These are phyloP conservation scores for Chamaenerion angustifolium DNA, from an alignment of 345 rosid genomes.

Conservation along the genomic window DNA sequence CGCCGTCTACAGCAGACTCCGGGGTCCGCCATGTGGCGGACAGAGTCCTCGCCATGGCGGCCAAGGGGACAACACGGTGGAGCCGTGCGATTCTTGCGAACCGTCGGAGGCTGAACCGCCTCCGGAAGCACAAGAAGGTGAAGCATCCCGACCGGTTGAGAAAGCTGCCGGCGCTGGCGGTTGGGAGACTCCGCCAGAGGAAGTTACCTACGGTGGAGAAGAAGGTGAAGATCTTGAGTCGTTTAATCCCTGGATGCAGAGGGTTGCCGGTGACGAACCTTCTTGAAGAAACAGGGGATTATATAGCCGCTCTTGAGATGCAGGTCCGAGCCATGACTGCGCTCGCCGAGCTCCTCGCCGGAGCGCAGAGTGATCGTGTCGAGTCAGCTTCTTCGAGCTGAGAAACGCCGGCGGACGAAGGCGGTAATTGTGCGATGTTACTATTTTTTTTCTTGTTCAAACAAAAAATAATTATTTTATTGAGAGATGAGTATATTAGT, in stretches of 20 bases:
- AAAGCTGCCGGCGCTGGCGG: constrained; percentile 6
- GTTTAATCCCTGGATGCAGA: constrained; percentile 84
- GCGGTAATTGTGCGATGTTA: too few relatives aligned
- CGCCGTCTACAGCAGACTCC: constrained; percentile 1
- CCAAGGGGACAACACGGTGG: constrained; percentile 48
- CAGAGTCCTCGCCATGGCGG: constrained; percentile 50
- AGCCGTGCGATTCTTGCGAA: constrained; percentile 57
- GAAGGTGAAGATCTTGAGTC: constrained; percentile 37
- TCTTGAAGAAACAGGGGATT: constrained; percentile 72
- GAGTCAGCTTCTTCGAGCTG: constrained; percentile 1
- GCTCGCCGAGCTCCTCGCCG: constrained; percentile 32
- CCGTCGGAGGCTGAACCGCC: constrained; percentile 18
- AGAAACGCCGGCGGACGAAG: not conserved
- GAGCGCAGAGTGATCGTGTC: constrained; percentile 8
- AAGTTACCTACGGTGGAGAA: constrained; percentile 39
- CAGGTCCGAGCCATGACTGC: constrained; percentile 75
- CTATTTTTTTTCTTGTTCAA: too few relatives aligned
- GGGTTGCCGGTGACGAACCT: constrained; percentile 38
- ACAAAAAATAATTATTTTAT: too few relatives aligned
- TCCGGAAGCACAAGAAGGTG: constrained; percentile 31
- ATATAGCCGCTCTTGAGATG: constrained; percentile 91
- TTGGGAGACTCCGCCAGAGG: constrained; percentile 9
- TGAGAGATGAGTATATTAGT: too few relatives aligned
- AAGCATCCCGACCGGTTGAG: constrained; percentile 21
- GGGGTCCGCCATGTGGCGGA: constrained; percentile 30